Evolutionary conservation across 1,284 basidiomycete genomes (phyloP), one percentile per base, ranked within the genome.

Genomic region (Sporisorium scitamineum): DNA sequence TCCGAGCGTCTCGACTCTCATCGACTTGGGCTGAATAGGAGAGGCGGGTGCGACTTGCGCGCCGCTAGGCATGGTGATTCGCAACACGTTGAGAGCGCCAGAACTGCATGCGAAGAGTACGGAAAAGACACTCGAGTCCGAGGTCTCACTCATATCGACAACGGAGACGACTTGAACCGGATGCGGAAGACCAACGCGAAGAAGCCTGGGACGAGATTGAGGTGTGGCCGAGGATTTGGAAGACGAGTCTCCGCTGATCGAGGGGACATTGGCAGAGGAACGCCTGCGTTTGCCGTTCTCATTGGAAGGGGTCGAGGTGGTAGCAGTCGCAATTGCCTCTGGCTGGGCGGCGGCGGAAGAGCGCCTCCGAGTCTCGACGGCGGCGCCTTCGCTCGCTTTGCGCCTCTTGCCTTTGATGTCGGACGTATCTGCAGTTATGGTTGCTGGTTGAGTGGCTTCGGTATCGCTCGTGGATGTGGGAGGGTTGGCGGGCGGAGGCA

Each of bases 221-320:
- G 58, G 20, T 5, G 63, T 10, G 14, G n/a, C 13, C 16, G 63
- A 20, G 18, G 57, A 34, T 22, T 54, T 51, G 41, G 59, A 44
- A 20, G 71, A 53, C 13, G 71, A 62, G 16, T 22, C 57, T 18
- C 48, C 29, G 48, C 34, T 24, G 11, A 32, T n/a, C 2, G 55
- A 22, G 14, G 66, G 47, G n/a, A 52, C 52, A 11, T 56, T 64
- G 42, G 53, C 67, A 13, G 78, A 78, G 11, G 73, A 68, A 45
- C 76, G 68, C 18, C 74, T 57, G 20, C 79, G 69, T 50, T 81
- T 81, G 57, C 78, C 78, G 29, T 81, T 74, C 42, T 75, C 75
- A 24, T 81, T 78, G 57, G 71, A 73, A 13, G 61, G 44, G 11
- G 55, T 47, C 11, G 58, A 34, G 20, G 70, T 42, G 26, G 41